These are phyloP conservation scores for Mrakia gelida DNA, from an alignment of 768 basidiomycete genomes.

Conservation along the genomic window DNA sequence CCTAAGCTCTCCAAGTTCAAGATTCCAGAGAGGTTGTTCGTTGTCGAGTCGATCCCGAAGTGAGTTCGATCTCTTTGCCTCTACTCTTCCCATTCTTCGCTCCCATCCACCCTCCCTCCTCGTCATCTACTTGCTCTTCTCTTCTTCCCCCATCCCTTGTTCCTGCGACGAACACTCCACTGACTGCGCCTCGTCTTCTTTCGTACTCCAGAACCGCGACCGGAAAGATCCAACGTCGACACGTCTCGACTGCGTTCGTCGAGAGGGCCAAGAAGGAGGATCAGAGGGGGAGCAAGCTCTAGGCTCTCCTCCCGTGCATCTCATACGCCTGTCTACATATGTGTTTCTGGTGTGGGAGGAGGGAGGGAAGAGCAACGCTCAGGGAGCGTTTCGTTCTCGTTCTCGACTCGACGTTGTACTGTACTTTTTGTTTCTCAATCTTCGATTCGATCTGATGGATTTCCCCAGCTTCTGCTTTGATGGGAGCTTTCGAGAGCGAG, in stretches of 20 bases:
- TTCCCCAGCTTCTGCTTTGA: too few relatives aligned
- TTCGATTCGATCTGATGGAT: too few relatives aligned
- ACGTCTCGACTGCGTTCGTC: constrained; percentile 35
- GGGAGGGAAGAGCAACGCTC: too few relatives aligned
- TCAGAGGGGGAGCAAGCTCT: constrained; percentile 33
- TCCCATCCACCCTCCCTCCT: not conserved
- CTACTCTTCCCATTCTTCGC: too few relatives aligned
- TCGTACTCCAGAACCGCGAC: constrained; percentile 33
- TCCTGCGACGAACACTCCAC: not conserved
- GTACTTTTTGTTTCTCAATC: too few relatives aligned
- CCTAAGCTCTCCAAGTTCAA: constrained; percentile 34
- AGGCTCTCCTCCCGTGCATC: not conserved
- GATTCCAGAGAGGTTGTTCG: constrained; percentile 34
- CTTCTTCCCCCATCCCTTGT: not conserved
- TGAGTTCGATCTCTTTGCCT: not conserved
- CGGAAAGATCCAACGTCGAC: constrained; percentile 37
- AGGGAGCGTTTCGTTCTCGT: too few relatives aligned
- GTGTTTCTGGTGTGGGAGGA: not conserved
- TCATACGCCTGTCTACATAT: not conserved
- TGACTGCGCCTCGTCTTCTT: not conserved
- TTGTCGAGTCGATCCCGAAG: constrained; percentile 36
- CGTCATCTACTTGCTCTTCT: too few relatives aligned
- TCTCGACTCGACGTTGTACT: too few relatives aligned
- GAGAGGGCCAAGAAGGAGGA: constrained; percentile 31
- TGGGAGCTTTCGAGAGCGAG: too few relatives aligned